Evolutionary conservation across 345 rosid genomes (phyloP), one percentile per base, ranked within the genome.

Genomic region (Rubroshorea leprosula): DNA sequence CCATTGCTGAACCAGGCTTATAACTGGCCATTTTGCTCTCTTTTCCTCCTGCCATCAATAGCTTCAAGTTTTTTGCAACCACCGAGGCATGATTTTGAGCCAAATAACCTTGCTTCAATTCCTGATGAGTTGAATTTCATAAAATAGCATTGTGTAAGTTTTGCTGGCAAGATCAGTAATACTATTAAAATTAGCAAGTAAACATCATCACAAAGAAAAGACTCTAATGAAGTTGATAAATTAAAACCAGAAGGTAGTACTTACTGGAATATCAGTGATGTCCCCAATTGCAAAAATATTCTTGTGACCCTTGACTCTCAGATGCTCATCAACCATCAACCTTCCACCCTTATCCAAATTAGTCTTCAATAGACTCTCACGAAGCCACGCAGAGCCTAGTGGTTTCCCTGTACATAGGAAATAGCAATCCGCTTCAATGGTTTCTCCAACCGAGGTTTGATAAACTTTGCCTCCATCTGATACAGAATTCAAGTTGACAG

Each of bases 221-320:
- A n/a, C n/a, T n/a, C n/a, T n/a, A n/a, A n/a, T n/a, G 4, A 26
- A 26, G 23, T 5, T 24, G 26, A 26, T 26, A 3, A 6, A 52
- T 15, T 25, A 52, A 52, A 24, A 22, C n/a, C 4, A 35, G 43
- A 13, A 45, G 41, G 24, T 20, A 45, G 46, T 35, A 68, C 86
- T 82, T 82, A 88, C 96, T 1, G 61, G 71, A 49, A 88, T 68
- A 25, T 84, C 71, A 12, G 95, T 88, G 60, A 91, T 77, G 60
- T 86, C 98, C 55, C 96, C 96, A 19, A 88, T 66, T 9, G 92
- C 89, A 16, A 85, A 88, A 10, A 86, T 71, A 23, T 82, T 88
- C 25, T 23, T 73, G 44, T 44, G 65, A 52, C 78, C 84, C 58
- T 67, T 75, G 44, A 83, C 80, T 59, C 90, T 74, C 72, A 88